These are phyloP conservation scores for Fomitopsis pinicola DNA, from an alignment of 1,284 basidiomycete genomes.

Conservation along the genomic window DNA sequence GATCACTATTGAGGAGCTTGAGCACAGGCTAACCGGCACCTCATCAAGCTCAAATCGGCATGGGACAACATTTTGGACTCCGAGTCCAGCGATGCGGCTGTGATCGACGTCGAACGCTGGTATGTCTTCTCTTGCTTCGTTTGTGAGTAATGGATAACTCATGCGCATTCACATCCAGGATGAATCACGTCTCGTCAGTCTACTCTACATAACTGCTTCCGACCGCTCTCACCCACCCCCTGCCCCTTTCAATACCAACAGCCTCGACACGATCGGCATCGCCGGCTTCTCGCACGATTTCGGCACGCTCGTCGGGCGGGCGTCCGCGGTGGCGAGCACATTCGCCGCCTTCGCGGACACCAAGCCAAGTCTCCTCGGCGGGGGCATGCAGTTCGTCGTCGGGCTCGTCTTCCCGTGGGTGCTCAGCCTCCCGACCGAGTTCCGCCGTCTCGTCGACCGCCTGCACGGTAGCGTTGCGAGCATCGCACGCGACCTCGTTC, in stretches of 20 bases:
- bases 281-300: constrained; percentile 58
- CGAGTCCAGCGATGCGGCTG: constrained; percentile 21
- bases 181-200: constrained; percentile 46
- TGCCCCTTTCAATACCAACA: constrained; percentile 14
- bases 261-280: constrained; percentile 57
- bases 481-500: constrained; percentile 45
- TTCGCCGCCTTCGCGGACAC: constrained; percentile 38
- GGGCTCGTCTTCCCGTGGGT: constrained; percentile 36
- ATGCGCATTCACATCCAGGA: constrained; percentile 27
- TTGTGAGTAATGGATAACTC: background rate
- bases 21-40: background rate
- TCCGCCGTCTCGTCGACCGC: constrained; percentile 29
- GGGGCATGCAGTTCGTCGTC: constrained; percentile 36
- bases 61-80: constrained; percentile 50
- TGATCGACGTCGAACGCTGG: constrained; percentile 50
- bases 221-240: background rate
- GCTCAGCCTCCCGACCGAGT: constrained; percentile 38
- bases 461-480: constrained; percentile 38
- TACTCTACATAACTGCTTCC: background rate
- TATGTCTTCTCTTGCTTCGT: constrained; percentile 1
- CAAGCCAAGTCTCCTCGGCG: constrained; percentile 20
- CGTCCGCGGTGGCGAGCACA: constrained; percentile 38
- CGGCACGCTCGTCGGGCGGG: constrained; percentile 44
- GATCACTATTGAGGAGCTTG: background rate
- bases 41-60: constrained; percentile 35